Percentiles rank a stretch among this genome's conserved stretches.
Conservation (phyloP, 352 stramenopile genomes). For the Thalassiosira ordinaria region DNA sequence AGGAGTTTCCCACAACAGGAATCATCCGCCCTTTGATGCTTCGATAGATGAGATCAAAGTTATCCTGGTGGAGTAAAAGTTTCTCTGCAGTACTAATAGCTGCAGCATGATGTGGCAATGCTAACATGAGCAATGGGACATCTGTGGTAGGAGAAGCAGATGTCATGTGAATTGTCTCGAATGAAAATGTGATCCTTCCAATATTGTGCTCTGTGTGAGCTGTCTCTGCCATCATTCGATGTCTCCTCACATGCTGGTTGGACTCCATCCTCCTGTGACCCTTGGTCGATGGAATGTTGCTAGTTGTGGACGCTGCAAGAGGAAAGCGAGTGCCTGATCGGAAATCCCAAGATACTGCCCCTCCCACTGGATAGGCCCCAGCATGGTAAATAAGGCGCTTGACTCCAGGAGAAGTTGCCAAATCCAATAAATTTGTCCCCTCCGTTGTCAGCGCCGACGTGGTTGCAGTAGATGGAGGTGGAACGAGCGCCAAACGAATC, state of each 20-base stretch:
- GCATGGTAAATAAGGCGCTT: slow-evolving; percentile 80
- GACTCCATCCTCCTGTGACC: slow-evolving; percentile 23
- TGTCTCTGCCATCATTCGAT: slow-evolving; percentile 4
- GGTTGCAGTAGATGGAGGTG: slow-evolving; percentile 17
- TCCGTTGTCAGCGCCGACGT: background rate
- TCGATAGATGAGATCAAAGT: slow-evolving; percentile 76
- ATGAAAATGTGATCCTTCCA: slow-evolving; percentile 69
- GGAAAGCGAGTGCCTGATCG: slow-evolving; percentile 34
- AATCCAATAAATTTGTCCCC: slow-evolving; percentile 22
- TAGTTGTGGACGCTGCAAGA: slow-evolving; percentile 18
- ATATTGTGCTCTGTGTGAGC: slow-evolving; percentile 46
- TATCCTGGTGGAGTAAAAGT: slow-evolving; percentile 43
- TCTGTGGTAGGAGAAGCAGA: slow-evolving; percentile 24
- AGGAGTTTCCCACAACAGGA: slow-evolving; percentile 70
- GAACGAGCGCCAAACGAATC: slow-evolving; percentile 73
- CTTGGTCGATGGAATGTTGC: slow-evolving; percentile 27
- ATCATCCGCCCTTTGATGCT: slow-evolving; percentile 82
- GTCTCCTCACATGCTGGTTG: slow-evolving; percentile 14
- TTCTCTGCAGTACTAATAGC: slow-evolving; percentile 49
- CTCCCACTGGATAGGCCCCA: slow-evolving; percentile 69
- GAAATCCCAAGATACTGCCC: slow-evolving; percentile 70
- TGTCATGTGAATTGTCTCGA: slow-evolving; percentile 62
- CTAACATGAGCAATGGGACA: slow-evolving; percentile 73
- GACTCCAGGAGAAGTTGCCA: slow-evolving; percentile 63
- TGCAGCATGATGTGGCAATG: slow-evolving; percentile 78